Base-by-base conservation (phyloP, 106 monocot genomes). In the Dactylorhiza incarnata region DNA sequence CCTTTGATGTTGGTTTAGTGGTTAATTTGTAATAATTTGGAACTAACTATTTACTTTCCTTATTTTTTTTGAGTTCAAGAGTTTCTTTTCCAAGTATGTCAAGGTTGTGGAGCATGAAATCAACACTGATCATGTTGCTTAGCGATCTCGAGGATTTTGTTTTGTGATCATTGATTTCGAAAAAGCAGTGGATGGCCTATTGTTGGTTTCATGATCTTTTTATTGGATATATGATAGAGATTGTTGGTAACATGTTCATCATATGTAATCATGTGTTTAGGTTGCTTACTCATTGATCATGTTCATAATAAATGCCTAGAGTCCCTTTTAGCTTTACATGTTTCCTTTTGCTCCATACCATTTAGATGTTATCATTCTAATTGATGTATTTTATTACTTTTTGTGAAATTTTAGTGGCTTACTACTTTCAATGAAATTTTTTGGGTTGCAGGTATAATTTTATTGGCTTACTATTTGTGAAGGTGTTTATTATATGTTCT, bases 141-240 rank as follows among this genome's bases (percentile, higher is more conserved):
- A 94, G 45, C 51, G 93, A 16, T 91, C 97, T 61, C 84, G 97
- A 67, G 97, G 97, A 46, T 97, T 97, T 89, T 93, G 97, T 6
- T 97, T 97, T 84, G 71, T 97, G 61, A 75, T 94, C 16, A 94
- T 91, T 77, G 93, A 91, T 71, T 77, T 77, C 48, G 97, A 97
- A 69, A 71, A 91, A 58, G 85, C 76, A 56, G 97, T 94, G 62
- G 97, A 97, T 87, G 88, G 84, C 52, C 62, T 97, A 37, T 86
- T 97, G 82, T 71, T n/a, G n/a, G n/a, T n/a, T 84, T 24, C 86
- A 91, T 0, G 97, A 93, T 77, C 91, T n/a, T n/a, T n/a, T n/a
- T n/a, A n/a, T n/a, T n/a, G n/a, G n/a, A n/a, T n/a, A 93, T 85
- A 93, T 94, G 93, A 87, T 97, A 80, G 87, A 97, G 56, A 70